Evolutionary conservation across 2,329 filamentous ascomycete species (phyloP), one percentile per base, ranked within the genome.

Genomic region (Simplicillium sp.): DNA sequence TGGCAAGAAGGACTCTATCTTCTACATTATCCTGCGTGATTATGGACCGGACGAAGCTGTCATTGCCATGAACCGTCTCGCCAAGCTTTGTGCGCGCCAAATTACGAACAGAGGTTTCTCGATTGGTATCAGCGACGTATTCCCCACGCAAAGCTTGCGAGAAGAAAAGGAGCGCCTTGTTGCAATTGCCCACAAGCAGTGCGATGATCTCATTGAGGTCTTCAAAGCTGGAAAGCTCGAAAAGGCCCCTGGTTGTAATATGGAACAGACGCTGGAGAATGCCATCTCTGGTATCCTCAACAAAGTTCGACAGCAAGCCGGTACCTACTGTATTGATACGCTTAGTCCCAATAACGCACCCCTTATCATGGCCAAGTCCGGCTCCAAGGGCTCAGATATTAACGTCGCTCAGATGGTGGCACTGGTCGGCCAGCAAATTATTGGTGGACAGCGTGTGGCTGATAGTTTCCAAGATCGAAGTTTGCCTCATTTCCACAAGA

Each of bases 351-450:
- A 88, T 66, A 98, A 98, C 53, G 82, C 92, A 0, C 89, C 92
- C 6, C 71, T 97, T 48, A 83, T 95, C 66, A 98, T 98, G 92
- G 92, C 92, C 46, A 92, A 87, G 46, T 97, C 87, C 11, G 92
- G 92, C 37, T 97, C 90, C 40, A 98, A 98, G 62, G 92, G 92
- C 58, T 95, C 88, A 5, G 84, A 87, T 53, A 94, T 98, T 70
- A 98, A 98, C 70, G 92, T 98, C 29, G 92, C 92, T 8, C 92
- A 98, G 67, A 98, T 98, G 92, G 85, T 97, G 58, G 90, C 92
- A 42, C 81, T 89, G 44, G 92, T 98, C 57, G 92, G 92, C 38
- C 92, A 98, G 64, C 92, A 98, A 53, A 96, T 97, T 76, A 97
- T 98, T 54, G 85, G 85, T 45, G 87, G 88, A 37, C 79, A 85